Evolutionary conservation across 495 filamentous ascomycete species (phyloP), one percentile per base, ranked within the genome.

Genomic region (Barbatosphaeria neglecta): DNA sequence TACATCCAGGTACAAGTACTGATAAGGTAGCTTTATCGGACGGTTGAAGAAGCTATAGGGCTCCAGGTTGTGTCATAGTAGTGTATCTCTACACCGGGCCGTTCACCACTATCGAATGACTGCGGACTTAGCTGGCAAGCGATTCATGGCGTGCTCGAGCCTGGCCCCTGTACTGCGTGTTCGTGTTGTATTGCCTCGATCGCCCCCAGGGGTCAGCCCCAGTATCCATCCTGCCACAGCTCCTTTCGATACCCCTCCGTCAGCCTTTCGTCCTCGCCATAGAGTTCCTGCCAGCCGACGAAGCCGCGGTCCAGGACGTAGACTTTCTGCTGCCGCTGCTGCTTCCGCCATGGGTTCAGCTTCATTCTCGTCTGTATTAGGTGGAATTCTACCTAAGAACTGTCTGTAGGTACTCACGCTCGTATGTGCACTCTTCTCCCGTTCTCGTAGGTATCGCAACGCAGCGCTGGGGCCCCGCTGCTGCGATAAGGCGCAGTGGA

Each of bases 401-500:
- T 15, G 43, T 4, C 44, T 48, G 8, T 15, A 46, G 6, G 46
- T 50, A 33, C 45, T 48, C 20, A 46, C 43, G 3, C 23, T 45
- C 28, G n/a, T n/a, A n/a, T 25, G 33, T 52, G 55, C 10, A 46
- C 47, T 9, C 46, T 44, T 11, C 45, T 79, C 72, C 44, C 77
- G 69, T 63, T 83, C 83, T 19, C 81, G 66, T 49, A 87, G 50
- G 57, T 90, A 90, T 57, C 66, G 54, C 47, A 84, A 54, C 10
- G 86, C 86, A 31, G 86, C 84, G 22, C 64, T 63, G 1, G 86
- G 86, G 0, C 86, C 86, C 3, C 92, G 76, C 66, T 92, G 84
- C 69, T 97, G 92, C 52, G 83, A 87, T 24, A 97, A 68, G n/a
- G 86, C 83, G 65, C 92, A 98, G 66, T 98, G 93, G 62, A 98